Base-by-base conservation (phyloP, 129 eudicot genomes). In the Pittosporum tobira region DNA sequence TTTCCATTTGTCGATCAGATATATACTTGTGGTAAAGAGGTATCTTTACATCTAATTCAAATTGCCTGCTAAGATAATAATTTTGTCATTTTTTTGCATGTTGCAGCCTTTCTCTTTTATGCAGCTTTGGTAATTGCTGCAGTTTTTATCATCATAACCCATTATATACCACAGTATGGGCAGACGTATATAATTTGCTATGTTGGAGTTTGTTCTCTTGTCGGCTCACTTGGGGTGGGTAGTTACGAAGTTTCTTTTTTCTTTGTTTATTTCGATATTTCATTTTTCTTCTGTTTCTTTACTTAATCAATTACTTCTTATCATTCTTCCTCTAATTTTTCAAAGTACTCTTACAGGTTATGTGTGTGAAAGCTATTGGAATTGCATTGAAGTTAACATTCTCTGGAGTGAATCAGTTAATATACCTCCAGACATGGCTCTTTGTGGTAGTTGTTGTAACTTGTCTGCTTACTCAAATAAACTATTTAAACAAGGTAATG, bases 331-430 rank as follows among this genome's bases (percentile, higher is more conserved):
- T 7, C 37, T 15, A 3, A 61, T 3, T 22, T 4, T 45, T 2
- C 2, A 0, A 45, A 46, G 25, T 15, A 11, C 5, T 28, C 11
- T 51, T 18, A 36, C 64, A 79, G 85, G 85, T 79, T 20, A 79
- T 79, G 85, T 69, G 85, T 52, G 72, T 79, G 7, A 74, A 67
- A 63, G 85, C 77, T 23, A 61, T 79, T 57, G 85, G 85, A 53
- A 79, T 79, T 55, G 77, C 81, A 24, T 46, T 79, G 66, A 79
- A 79, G 65, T 66, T 79, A 59, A 74, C 85, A 5, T 34, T 79
- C 43, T 77, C 75, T 20, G 85, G 85, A 24, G 51, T 48, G 57
- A 74, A 69, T 63, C 85, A 79, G 62, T 37, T 79, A 18, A 49
- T 62, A 42, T 77, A 66, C 62, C 66, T 73, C 10, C 80, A 79